phyloP scores from a whole-genome alignment of 2,329 filamentous ascomycete genomes.

The Cordyceps javanica region DNA sequence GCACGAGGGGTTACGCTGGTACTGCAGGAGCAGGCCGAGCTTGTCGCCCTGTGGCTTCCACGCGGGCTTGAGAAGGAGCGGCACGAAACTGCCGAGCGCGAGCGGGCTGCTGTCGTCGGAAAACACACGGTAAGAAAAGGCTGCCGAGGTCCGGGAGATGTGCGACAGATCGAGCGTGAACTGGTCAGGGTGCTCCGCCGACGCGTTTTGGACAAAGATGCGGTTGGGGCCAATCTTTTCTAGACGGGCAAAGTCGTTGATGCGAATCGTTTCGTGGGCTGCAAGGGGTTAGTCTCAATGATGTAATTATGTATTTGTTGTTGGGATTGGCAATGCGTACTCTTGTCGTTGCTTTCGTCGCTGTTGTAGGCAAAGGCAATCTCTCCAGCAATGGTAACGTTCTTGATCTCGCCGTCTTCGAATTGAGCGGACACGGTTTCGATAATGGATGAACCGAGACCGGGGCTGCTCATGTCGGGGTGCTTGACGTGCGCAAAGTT shows the following conservation, averaged over 20 bases:
- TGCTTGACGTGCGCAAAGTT: slow-evolving; percentile 67
- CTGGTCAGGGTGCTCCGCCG: slow-evolving; percentile 63
- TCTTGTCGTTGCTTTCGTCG: slow-evolving; percentile 38
- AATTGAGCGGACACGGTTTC: slow-evolving; percentile 87
- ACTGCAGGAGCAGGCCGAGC: slow-evolving; percentile 78
- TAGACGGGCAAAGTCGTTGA: slow-evolving; percentile 82
- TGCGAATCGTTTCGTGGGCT: slow-evolving; percentile 63
- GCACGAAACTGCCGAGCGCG: slow-evolving; percentile 52
- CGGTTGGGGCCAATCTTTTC: slow-evolving; percentile 93
- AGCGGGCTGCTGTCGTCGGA: slow-evolving; percentile 50
- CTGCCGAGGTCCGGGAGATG: slow-evolving; percentile 68
- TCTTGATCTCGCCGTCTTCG: slow-evolving; percentile 64
- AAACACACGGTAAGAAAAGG: slow-evolving; percentile 89
- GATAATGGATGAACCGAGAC: slow-evolving; percentile 82
- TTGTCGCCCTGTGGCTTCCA: slow-evolving; percentile 85
- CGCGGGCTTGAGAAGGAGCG: slow-evolving; percentile 64
- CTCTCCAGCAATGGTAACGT: slow-evolving; percentile 75
- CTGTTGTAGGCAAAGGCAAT: slow-evolving; percentile 79
- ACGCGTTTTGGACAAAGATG: slow-evolving; percentile 71
- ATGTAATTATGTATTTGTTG: background rate
- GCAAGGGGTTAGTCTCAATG: slow-evolving; percentile 6
- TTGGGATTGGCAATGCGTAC: slow-evolving; percentile 31
- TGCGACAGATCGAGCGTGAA: slow-evolving; percentile 71
- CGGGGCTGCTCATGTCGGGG: slow-evolving; percentile 71
- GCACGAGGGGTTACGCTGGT: slow-evolving; percentile 71